These are phyloP conservation scores for Colletotrichum chrysophilum DNA, from an alignment of 2,329 filamentous ascomycete species.

Conservation along the genomic window DNA sequence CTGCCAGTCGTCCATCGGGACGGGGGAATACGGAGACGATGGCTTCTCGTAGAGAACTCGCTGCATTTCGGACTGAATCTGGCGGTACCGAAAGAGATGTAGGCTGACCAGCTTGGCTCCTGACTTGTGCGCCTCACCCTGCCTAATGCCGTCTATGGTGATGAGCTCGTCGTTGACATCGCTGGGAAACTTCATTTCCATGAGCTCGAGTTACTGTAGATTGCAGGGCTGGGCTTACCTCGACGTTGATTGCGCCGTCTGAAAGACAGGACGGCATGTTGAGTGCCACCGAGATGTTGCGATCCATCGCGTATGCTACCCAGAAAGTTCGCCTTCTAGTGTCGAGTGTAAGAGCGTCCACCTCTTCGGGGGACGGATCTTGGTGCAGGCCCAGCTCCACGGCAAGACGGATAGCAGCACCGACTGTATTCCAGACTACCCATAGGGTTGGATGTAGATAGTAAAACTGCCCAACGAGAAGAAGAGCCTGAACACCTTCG, in stretches of 20 bases:
- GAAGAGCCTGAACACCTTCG: background rate
- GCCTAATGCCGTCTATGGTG: background rate
- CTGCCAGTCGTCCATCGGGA: background rate
- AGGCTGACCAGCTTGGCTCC: background rate
- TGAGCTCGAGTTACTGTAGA: background rate
- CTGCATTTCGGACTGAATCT: background rate
- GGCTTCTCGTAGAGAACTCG: background rate
- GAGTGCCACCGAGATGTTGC: background rate
- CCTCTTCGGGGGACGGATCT: background rate
- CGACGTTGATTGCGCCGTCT: background rate
- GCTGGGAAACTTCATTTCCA: background rate
- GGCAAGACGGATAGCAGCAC: background rate
- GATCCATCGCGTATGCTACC: background rate
- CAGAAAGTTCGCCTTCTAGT: background rate
- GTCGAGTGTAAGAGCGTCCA: background rate
- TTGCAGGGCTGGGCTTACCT: background rate
- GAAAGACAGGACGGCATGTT: background rate
- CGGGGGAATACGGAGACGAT: background rate
- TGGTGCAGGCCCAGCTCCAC: background rate
- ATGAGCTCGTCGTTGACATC: background rate
- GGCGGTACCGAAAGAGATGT: background rate
- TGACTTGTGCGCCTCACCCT: background rate
- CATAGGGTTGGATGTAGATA: background rate
- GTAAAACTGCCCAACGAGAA: background rate
- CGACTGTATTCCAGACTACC: background rate